Percentiles rank a stretch among this genome's conserved stretches.
Conservation (phyloP, 306 rosid genomes). For the Pueraria montana region DNA sequence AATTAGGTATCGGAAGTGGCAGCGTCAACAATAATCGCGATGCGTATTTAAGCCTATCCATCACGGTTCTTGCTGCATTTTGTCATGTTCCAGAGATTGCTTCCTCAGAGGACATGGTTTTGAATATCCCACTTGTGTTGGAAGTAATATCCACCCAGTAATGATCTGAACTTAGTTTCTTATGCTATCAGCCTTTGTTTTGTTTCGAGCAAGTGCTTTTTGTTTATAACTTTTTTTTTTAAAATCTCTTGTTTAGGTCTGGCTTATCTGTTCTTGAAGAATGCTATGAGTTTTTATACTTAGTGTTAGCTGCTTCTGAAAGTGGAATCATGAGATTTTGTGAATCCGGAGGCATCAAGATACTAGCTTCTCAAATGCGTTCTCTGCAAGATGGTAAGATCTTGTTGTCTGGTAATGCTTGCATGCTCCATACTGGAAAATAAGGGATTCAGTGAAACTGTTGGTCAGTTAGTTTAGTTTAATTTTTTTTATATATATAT, state of each 20-base stretch:
- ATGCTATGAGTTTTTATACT: slow-evolving; percentile 84
- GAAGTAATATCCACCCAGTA: slow-evolving; percentile 72
- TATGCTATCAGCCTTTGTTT: neutral
- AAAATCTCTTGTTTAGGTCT: slow-evolving; percentile 60
- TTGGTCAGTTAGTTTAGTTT: neutral
- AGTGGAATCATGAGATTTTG: slow-evolving; percentile 65
- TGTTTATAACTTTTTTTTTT: neutral
- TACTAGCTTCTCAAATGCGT: slow-evolving; percentile 72
- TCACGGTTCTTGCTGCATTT: slow-evolving; percentile 82
- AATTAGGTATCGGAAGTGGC: slow-evolving; percentile 70
- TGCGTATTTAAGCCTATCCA: slow-evolving; percentile 79
- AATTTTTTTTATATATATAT: neutral
- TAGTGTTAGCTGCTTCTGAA: slow-evolving; percentile 76
- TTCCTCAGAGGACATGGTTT: slow-evolving; percentile 73
- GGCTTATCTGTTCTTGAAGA: slow-evolving; percentile 72
- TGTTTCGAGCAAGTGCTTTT: slow-evolving; percentile 24
- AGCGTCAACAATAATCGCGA: slow-evolving; percentile 66
- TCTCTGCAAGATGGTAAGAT: slow-evolving; percentile 73
- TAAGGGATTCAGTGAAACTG: neutral
- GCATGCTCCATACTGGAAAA: slow-evolving; percentile 1
- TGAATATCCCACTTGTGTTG: slow-evolving; percentile 71
- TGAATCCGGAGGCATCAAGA: slow-evolving; percentile 69
- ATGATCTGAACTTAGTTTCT: neutral
- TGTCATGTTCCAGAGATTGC: slow-evolving; percentile 89
- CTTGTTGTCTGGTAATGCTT: slow-evolving; percentile 22